Conservation (phyloP, 2,329 filamentous ascomycete species). For the Didymella pinodella region DNA sequence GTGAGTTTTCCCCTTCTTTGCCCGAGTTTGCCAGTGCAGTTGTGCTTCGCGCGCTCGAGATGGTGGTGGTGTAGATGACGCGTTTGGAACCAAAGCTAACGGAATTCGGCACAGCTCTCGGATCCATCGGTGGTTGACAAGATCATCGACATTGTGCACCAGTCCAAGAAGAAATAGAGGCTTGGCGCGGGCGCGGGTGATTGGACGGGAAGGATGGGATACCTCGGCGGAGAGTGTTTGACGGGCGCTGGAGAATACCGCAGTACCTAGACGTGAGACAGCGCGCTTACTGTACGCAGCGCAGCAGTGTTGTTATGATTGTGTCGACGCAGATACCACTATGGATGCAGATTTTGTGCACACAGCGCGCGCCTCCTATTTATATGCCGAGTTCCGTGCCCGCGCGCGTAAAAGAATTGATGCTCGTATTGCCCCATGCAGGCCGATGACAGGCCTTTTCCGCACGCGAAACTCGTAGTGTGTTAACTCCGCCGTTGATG, state of each 20-base stretch:
- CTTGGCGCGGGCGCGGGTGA: conserved; percentile 12
- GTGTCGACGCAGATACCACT: conserved; percentile 14
- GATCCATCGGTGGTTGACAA: conserved; percentile 88
- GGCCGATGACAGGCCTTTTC: conserved; percentile 1
- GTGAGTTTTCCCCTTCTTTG: conserved; percentile 62
- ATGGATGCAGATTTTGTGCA: conserved; percentile 3
- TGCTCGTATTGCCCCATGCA: conserved; percentile 14
- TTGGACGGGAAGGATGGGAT: conserved; percentile 10
- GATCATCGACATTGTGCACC: conserved; percentile 84
- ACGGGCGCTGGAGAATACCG: background rate
- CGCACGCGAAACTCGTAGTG: conserved; percentile 19
- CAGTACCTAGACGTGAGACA: conserved; percentile 11
- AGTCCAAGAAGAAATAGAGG: conserved; percentile 57
- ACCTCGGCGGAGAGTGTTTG: conserved; percentile 4
- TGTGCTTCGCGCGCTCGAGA: conserved; percentile 7
- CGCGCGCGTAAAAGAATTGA: background rate
- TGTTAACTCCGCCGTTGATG: conserved; percentile 11
- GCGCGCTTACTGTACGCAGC: background rate
- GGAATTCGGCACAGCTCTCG: conserved; percentile 68
- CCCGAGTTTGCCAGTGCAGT: conserved; percentile 6
- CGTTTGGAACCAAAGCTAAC: conserved; percentile 41
- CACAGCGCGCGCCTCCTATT: background rate
- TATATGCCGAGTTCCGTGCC: conserved; percentile 2
- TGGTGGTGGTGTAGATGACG: conserved; percentile 32
- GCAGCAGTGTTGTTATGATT: conserved; percentile 7